Evolutionary conservation across 2,329 filamentous ascomycete species (phyloP).

Genomic region (Mycosphaerella sp.): DNA sequence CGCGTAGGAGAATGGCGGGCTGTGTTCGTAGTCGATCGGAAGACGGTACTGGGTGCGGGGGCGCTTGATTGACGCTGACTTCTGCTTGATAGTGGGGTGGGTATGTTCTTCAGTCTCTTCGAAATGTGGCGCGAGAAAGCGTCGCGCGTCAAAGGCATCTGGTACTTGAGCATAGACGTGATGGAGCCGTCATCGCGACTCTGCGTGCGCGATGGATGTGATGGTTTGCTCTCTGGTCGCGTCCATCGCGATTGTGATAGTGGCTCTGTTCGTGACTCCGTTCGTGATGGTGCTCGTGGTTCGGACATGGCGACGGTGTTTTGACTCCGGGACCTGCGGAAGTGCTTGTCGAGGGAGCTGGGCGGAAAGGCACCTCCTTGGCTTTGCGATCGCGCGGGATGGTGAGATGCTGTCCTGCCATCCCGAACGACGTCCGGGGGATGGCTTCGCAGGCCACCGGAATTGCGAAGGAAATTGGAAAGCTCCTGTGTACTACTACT

Average conservation of each 20-base stretch:
- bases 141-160: conserved; percentile 7
- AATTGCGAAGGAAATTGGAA: conserved; percentile 22
- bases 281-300: neutral
- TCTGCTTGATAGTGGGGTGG: conserved; percentile 2
- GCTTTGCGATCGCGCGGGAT: conserved; percentile 16
- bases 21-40: conserved; percentile 10
- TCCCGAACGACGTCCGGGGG: conserved; percentile 18
- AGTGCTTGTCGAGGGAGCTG: conserved; percentile 2
- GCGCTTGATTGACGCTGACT: conserved; percentile 2
- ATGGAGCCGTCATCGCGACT: neutral
- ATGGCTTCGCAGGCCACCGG: conserved; percentile 24
- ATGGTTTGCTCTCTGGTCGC: neutral
- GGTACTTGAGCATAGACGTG: conserved; percentile 8
- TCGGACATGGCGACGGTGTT: neutral
- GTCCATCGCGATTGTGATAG: neutral
- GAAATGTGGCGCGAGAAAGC: conserved; percentile 29
- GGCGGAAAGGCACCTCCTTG: conserved; percentile 5
- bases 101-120: conserved; percentile 24
- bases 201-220: neutral
- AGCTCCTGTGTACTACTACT: conserved; percentile 19
- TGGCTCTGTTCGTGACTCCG: neutral
- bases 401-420: neutral
- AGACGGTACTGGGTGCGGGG: neutral
- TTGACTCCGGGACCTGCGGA: conserved; percentile 15
- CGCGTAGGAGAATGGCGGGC: conserved; percentile 18